Evolutionary conservation across 805 yeast genomes (phyloP).

Genomic region (Hanseniaspora occidentalis): DNA sequence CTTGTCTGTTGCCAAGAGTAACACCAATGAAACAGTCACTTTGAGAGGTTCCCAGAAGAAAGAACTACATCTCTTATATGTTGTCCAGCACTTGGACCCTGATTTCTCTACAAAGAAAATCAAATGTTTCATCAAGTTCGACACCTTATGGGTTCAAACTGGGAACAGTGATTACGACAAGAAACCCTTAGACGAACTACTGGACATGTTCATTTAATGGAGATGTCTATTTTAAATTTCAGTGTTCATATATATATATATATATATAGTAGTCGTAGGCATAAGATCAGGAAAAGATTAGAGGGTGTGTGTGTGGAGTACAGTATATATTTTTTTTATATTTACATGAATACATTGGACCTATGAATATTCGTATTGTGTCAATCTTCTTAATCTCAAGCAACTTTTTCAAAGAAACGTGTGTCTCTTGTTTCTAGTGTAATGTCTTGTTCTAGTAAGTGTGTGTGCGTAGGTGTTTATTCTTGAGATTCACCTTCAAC

Average conservation of each 20-base stretch:
- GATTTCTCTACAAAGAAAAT: slow-evolving; percentile 1
- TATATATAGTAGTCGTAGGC: too few relatives aligned
- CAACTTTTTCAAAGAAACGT: too few relatives aligned
- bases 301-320: too few relatives aligned
- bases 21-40: background rate
- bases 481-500: slow-evolving; percentile 11
- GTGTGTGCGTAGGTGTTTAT: too few relatives aligned
- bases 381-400: too few relatives aligned
- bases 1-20: slow-evolving; percentile 20
- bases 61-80: background rate
- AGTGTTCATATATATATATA: too few relatives aligned
- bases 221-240: too few relatives aligned
- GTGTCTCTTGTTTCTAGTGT: too few relatives aligned
- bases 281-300: slow-evolving; percentile 12
- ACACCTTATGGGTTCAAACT: slow-evolving; percentile 43
- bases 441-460: too few relatives aligned
- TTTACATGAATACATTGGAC: slow-evolving; percentile 32
- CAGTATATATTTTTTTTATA: too few relatives aligned
- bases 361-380: slow-evolving; percentile 3
- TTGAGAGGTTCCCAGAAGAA: background rate
- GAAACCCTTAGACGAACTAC: background rate
- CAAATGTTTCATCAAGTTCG: slow-evolving; percentile 40
- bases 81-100: background rate
- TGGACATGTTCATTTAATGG: background rate
- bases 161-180: too few relatives aligned